These are phyloP conservation scores for Chenopodium quinoa DNA, from an alignment of 148 eudicot genomes.

Conservation along the genomic window DNA sequence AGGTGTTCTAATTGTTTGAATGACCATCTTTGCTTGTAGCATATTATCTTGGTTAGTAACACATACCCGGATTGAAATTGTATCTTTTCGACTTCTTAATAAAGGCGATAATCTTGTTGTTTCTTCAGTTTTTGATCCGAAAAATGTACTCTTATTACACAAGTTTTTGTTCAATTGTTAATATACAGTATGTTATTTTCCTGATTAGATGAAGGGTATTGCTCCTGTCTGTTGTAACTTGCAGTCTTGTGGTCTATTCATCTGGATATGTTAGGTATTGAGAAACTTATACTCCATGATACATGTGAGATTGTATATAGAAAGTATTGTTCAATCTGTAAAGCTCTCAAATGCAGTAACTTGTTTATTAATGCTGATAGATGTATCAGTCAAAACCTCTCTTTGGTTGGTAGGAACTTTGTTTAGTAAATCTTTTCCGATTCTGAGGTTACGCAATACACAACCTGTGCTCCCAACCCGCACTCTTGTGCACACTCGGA, in stretches of 20 bases:
- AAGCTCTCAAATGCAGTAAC: background rate
- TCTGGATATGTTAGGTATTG: background rate
- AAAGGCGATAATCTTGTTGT: conserved; percentile 21
- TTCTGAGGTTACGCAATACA: background rate
- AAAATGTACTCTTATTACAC: background rate
- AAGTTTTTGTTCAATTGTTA: background rate
- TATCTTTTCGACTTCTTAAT: conserved; percentile 23
- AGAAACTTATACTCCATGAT: background rate
- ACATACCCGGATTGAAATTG: conserved; percentile 35
- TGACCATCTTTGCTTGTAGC: conserved; percentile 29
- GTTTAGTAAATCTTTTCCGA: background rate
- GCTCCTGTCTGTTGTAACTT: background rate
- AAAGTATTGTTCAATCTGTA: background rate
- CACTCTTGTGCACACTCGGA: background rate
- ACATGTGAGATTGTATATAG: background rate
- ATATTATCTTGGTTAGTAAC: conserved; percentile 48
- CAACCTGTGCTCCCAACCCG: background rate
- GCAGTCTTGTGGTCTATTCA: background rate
- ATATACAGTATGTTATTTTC: background rate
- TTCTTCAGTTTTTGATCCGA: background rate
- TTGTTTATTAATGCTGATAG: background rate
- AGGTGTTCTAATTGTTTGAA: conserved; percentile 35
- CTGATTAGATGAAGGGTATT: background rate
- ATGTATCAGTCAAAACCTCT: background rate
- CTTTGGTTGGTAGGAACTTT: background rate